phyloP scores from a whole-genome alignment of 768 basidiomycete species.

The Russula sp. region DNA sequence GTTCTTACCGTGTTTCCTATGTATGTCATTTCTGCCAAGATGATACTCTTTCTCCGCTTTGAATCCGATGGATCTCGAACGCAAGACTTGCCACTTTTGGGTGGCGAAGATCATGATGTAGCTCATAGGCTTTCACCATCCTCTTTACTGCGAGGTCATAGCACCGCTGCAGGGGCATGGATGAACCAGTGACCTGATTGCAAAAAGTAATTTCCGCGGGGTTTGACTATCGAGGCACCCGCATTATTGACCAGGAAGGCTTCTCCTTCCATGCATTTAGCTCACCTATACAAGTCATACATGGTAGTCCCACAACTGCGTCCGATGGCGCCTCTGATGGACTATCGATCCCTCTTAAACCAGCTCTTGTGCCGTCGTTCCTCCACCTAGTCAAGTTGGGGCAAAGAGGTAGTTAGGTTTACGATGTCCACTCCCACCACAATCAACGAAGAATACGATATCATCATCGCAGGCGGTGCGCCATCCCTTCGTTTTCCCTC shows the following conservation, averaged over 20 bases:
- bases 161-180: neutral
- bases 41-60: neutral
- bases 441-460: conserved; percentile 31
- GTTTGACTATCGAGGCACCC: neutral
- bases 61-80: neutral
- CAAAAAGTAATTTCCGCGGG: neutral
- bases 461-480: conserved; percentile 53
- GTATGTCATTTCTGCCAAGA: neutral
- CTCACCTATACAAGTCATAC: neutral
- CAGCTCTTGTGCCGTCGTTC: neutral
- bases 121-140: neutral
- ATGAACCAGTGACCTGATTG: neutral
- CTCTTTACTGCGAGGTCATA: neutral
- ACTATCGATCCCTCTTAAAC: neutral
- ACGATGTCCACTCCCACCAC: conserved; percentile 1
- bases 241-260: neutral
- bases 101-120: too few species aligned
- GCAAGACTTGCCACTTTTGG: neutral
- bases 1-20: neutral
- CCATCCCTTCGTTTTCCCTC: neutral
- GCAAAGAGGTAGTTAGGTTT: neutral
- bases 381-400: neutral
- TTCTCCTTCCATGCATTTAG: neutral
- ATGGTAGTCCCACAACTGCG: neutral
- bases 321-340: neutral